Evolutionary conservation across 2,329 filamentous ascomycete genomes (phyloP).

Genomic region (Phyllosticta citrichinensis): DNA sequence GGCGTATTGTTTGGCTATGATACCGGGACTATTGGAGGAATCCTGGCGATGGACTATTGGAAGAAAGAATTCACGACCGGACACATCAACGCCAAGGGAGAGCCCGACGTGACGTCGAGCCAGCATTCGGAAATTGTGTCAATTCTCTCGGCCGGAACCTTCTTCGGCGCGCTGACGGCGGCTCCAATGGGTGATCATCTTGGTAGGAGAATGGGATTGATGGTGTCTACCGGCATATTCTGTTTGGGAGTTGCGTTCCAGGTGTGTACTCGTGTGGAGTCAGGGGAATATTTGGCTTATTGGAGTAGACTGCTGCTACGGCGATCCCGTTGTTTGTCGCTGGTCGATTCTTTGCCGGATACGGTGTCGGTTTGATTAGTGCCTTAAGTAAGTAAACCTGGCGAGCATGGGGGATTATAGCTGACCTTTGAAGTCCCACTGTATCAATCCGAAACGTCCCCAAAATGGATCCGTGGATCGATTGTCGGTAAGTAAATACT

Average conservation of each 20-base stretch:
- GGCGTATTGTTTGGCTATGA: slow-evolving; percentile 34
- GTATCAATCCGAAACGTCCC: slow-evolving; percentile 63
- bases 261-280: slow-evolving; percentile 20
- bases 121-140: slow-evolving; percentile 68
- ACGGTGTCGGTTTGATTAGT: slow-evolving; percentile 32
- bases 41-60: slow-evolving; percentile 62
- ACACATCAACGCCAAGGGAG: slow-evolving; percentile 21
- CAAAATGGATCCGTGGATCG: slow-evolving; percentile 63
- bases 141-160: slow-evolving; percentile 73
- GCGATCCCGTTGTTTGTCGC: slow-evolving; percentile 28
- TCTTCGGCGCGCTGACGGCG: slow-evolving; percentile 61
- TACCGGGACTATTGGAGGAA: slow-evolving; percentile 42
- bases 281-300: slow-evolving; percentile 29
- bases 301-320: slow-evolving; percentile 24
- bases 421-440: slow-evolving; percentile 39
- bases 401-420: slow-evolving; percentile 21
- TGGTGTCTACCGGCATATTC: slow-evolving; percentile 26
- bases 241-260: slow-evolving; percentile 32
- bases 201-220: slow-evolving; percentile 56
- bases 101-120: slow-evolving; percentile 21
- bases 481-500: slow-evolving; percentile 43
- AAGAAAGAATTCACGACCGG: slow-evolving; percentile 47
- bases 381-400: slow-evolving; percentile 16
- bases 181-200: slow-evolving; percentile 60
- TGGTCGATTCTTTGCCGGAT: slow-evolving; percentile 33